phyloP scores from a whole-genome alignment of 306 rosid genomes.

The barrel medic (Medicago truncatula) region DNA sequence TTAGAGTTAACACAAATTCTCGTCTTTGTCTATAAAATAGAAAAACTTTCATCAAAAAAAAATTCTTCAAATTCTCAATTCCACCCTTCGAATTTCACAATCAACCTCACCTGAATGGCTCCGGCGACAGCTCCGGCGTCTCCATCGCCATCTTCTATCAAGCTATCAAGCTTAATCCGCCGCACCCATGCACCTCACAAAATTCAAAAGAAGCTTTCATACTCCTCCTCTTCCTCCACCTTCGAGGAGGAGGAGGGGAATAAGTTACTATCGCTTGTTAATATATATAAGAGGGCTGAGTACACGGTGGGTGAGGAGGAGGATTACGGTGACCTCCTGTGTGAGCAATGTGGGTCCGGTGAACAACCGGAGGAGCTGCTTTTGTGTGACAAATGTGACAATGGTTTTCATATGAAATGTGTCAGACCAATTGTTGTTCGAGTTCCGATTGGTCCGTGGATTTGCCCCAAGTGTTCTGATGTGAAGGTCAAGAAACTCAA shows the following conservation, averaged over 20 bases:
- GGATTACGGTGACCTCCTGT: conserved; percentile 54
- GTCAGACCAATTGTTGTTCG: conserved; percentile 76
- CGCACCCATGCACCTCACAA: conserved; percentile 59
- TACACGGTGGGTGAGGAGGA: conserved; percentile 53
- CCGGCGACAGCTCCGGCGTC: conserved; percentile 62
- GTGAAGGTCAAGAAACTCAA: conserved; percentile 53
- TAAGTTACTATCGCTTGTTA: conserved; percentile 58
- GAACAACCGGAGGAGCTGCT: conserved; percentile 73
- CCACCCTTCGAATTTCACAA: conserved; percentile 28
- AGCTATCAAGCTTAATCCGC: conserved; percentile 55
- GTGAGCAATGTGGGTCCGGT: conserved; percentile 77
- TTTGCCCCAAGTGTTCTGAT: conserved; percentile 73
- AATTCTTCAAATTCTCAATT: conserved; percentile 44
- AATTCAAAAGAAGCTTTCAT: conserved; percentile 3
- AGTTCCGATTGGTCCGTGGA: conserved; percentile 88
- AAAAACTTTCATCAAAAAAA: neutral
- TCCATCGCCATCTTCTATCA: conserved; percentile 53
- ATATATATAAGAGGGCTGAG: conserved; percentile 62
- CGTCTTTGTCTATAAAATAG: conserved; percentile 34
- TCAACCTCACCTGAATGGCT: conserved; percentile 18
- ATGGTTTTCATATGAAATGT: conserved; percentile 87
- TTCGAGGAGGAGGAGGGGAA: conserved; percentile 15
- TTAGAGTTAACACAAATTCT: conserved; percentile 45
- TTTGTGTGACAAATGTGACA: conserved; percentile 81
- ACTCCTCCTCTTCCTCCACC: conserved; percentile 18